phyloP scores from a whole-genome alignment of 257 asterid genomes.

The Solanum virginianum region DNA sequence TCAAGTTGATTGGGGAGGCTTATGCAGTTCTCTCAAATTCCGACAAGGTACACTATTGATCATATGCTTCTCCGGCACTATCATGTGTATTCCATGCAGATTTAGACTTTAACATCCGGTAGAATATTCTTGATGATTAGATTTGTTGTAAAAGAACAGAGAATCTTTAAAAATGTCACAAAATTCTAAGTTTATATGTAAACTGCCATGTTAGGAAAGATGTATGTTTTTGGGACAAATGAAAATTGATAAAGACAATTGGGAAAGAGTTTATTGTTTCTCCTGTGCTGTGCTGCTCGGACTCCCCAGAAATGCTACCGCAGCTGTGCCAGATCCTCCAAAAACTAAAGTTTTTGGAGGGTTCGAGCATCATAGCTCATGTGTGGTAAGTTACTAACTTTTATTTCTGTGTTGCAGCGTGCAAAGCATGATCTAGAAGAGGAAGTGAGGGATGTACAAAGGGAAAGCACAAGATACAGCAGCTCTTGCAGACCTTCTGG shows the following conservation, averaged over 20 bases:
- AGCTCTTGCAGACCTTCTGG: slow-evolving; percentile 37
- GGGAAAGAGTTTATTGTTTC: not conserved
- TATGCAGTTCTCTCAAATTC: slow-evolving; percentile 84
- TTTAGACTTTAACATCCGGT: not conserved
- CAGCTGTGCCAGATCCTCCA: no score
- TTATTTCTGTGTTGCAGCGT: slow-evolving; percentile 32
- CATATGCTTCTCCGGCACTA: not conserved
- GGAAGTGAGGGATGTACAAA: slow-evolving; percentile 31
- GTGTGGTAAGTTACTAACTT: not conserved
- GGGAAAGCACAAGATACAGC: slow-evolving; percentile 24
- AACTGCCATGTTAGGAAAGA: not conserved
- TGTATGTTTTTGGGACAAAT: not conserved
- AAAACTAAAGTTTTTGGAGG: no score
- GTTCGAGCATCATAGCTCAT: no score
- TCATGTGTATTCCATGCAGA: not conserved
- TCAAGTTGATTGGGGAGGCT: slow-evolving; percentile 93
- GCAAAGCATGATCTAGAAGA: slow-evolving; percentile 52
- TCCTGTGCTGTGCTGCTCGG: no score
- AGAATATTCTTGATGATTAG: not conserved
- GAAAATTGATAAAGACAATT: not conserved
- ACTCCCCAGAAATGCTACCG: no score
- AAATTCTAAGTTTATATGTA: not conserved
- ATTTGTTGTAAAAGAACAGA: not conserved
- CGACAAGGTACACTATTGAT: slow-evolving; percentile 40
- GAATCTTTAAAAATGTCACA: not conserved